Evolutionary conservation across 2,329 filamentous ascomycete genomes (phyloP), one percentile per base, ranked within the genome.

Genomic region (Mariannaea elegans): DNA sequence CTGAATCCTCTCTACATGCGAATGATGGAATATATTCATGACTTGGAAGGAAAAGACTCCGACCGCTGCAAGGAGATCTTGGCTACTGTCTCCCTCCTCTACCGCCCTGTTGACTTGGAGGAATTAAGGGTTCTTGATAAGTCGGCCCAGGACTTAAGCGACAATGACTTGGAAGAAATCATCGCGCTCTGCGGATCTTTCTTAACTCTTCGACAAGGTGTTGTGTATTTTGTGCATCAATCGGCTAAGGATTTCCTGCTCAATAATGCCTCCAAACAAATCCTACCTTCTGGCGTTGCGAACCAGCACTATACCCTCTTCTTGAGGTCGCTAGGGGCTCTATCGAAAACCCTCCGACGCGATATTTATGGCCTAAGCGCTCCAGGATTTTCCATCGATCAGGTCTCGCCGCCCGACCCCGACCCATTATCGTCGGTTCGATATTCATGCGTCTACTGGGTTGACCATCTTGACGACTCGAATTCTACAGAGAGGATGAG

Each of bases 231-330:
- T 63, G 70, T 81, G 2, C 77, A 81, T 62, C 74, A 80, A 57
- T 80, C 78, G 3, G 80, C 77, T 0, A 79, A 80, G 60, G 79
- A 82, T 16, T 79, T 71, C 61, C 56, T 83, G 2, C 27, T 80
- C 78, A 38, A 64, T 16, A 59, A 70, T 4, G 64, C 63, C 49
- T 51, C 47, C 6, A n/a, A 54, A 14, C 38, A 59, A 13, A 65
- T 79, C 5, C 75, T 78, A 38, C 70, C 73, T 5, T 45, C 14
- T 23, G 72, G 75, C 2, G 27, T 49, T 3, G 36, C 53, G 19
- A 32, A 65, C 3, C 56, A 65, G 14, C 76, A 81, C 53, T 34
- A 68, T 13, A 4, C 2, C 0, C 72, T 82, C 5, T 74, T 78
- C 48, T 66, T 53, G 3, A 66, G 62, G 18, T 81, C 77, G 4